Conservation (phyloP, 2,329 filamentous ascomycete species). For the Myriosclerotinia scirpicola region DNA sequence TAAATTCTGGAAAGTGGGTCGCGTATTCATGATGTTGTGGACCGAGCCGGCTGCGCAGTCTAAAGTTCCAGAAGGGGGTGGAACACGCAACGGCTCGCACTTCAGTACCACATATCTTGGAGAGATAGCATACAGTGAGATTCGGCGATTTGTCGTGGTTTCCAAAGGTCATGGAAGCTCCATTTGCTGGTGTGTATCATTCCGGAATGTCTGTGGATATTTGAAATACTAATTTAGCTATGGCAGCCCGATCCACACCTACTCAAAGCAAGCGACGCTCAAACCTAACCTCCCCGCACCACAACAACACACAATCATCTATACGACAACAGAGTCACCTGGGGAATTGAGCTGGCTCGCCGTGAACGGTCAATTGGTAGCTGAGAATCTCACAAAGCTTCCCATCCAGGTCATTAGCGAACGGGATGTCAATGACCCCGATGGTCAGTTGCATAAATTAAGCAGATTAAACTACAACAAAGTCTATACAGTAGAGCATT, state of each 20-base stretch:
- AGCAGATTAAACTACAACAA: slow-evolving; percentile 37
- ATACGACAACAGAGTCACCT: neutral
- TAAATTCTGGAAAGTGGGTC: slow-evolving; percentile 31
- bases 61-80: neutral
- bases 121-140: slow-evolving; percentile 30
- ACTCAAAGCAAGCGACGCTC: slow-evolving; percentile 31
- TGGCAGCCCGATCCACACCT: slow-evolving; percentile 33
- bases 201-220: neutral
- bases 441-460: neutral
- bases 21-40: slow-evolving; percentile 37
- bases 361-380: neutral
- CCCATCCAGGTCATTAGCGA: slow-evolving; percentile 31
- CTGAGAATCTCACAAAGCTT: slow-evolving; percentile 29
- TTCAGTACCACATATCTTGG: slow-evolving; percentile 26
- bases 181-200: slow-evolving; percentile 30
- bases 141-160: slow-evolving; percentile 35
- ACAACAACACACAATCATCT: slow-evolving; percentile 11
- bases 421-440: neutral
- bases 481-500: slow-evolving; percentile 35
- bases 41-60: slow-evolving; percentile 31
- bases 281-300: slow-evolving; percentile 28
- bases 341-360: fast-evolving
- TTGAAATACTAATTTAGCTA: neutral
- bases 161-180: slow-evolving; percentile 28
- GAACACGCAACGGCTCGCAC: slow-evolving; percentile 23